Percentiles rank a stretch among this genome's conserved stretches.
These are phyloP conservation scores for Colletotrichum gloeosporioides DNA, from an alignment of 2,329 filamentous ascomycete species.

Conservation along the genomic window DNA sequence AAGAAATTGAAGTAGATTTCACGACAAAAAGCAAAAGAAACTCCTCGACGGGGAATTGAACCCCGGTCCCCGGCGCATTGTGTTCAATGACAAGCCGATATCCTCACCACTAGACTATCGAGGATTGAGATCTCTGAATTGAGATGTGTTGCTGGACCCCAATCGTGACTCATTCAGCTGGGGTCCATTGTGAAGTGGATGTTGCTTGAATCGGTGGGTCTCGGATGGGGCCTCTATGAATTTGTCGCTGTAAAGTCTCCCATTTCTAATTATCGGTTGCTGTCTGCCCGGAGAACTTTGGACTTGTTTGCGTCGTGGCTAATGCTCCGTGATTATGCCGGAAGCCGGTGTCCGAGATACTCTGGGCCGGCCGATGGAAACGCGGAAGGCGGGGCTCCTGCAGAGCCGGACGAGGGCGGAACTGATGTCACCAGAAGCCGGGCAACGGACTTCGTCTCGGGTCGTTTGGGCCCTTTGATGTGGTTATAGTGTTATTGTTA, in stretches of 20 bases:
- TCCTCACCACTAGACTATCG: slow-evolving; percentile 13
- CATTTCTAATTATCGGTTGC: fast-evolving
- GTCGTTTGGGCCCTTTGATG: background rate
- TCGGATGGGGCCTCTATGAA: background rate
- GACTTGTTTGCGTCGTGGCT: background rate
- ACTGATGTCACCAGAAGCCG: background rate
- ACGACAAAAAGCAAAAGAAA: background rate
- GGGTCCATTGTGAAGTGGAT: background rate
- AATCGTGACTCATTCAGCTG: background rate
- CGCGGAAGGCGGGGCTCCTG: background rate
- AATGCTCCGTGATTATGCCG: background rate
- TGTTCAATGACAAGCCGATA: slow-evolving; percentile 1
- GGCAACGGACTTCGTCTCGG: background rate
- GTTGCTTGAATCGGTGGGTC: background rate
- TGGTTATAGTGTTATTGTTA: fast-evolving
- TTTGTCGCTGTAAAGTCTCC: background rate
- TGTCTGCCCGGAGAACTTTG: background rate
- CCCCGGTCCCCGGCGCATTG: background rate
- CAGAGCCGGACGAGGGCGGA: background rate
- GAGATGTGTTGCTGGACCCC: background rate
- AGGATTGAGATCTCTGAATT: background rate
- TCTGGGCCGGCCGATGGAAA: background rate
- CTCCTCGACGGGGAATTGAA: slow-evolving; percentile 5
- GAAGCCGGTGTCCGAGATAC: background rate
- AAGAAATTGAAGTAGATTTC: too few relatives aligned